Evolutionary conservation across 2,329 filamentous ascomycete species (phyloP), one percentile per base, ranked within the genome.

Genomic region (Cladobotryum mycophilum): DNA sequence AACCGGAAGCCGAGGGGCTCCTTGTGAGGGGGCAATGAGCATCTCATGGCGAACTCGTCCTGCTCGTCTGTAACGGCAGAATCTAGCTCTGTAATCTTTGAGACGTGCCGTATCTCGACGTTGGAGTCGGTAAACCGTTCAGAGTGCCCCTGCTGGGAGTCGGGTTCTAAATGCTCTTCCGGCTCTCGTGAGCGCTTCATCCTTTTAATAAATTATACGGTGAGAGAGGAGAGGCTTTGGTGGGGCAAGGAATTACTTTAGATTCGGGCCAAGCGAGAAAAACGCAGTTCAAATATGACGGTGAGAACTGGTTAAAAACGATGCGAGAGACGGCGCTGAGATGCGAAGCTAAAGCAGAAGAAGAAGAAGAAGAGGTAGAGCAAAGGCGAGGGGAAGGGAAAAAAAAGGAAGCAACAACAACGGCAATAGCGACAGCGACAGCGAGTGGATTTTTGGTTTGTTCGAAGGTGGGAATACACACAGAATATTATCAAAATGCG

Each of bases 11-110:
- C 73, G 49, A 93, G 63, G 2, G 82, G 75, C 53, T 85, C 79
- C 57, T 74, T 77, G 69, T 96, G 91, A 43, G 89, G 88, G 48
- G 91, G 89, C 18, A 97, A 75, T 17, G 80, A 82, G 72, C 92
- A 97, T 68, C 76, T 81, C 81, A 96, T 95, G 52, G 58, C 61
- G 53, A 79, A 70, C 53, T 67, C 56, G 54, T 61, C 62, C 20
- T 64, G 60, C 53, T 64, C 64, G 54, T 67, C 56, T 52, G 63
- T 63, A 38, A 60, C 61, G 56, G 63, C 64, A 14, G 63, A 66
- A 43, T 87, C 84, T 54, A 89, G 70, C 58, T 84, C 80, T 54
- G 74, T 64, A 55, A 84, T 73, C 64, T 88, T 88, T 50, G 76
- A 60, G 30, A 67, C 64, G 46, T 64, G 65, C 42, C 64, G 56